A percentile compares a stretch with the other conserved stretches of the same genome.
phyloP scores from a whole-genome alignment of 805 yeast species.

The Metschnikowia lachancei region DNA sequence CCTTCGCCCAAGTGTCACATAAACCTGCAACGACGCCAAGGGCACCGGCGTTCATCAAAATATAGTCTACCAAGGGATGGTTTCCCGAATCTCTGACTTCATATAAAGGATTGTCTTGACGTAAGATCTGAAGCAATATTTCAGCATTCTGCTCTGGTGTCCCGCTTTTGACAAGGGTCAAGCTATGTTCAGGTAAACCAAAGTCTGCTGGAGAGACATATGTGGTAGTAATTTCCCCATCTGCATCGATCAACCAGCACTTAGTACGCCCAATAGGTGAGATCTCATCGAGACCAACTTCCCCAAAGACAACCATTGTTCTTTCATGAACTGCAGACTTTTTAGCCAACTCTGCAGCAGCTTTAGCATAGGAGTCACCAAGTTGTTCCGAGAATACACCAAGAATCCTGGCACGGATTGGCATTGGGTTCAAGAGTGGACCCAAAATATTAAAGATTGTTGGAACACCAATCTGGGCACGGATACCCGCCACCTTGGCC shows the following conservation, averaged over 20 bases:
- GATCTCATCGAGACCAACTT: conserved; percentile 87
- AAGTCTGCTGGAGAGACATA: conserved; percentile 71
- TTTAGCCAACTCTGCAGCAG: conserved; percentile 63
- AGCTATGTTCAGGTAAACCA: conserved; percentile 70
- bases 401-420: conserved; percentile 70
- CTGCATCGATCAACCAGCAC: conserved; percentile 65
- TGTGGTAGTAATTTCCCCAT: conserved; percentile 43
- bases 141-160: conserved; percentile 85
- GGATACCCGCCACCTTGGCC: conserved; percentile 75
- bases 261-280: conserved; percentile 83
- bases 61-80: conserved; percentile 79
- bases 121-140: conserved; percentile 43
- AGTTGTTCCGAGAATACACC: conserved; percentile 83
- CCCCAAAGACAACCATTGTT: conserved; percentile 92
- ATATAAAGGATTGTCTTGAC: conserved; percentile 46
- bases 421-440: conserved; percentile 90
- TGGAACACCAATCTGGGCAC: conserved; percentile 81
- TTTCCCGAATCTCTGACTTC: conserved; percentile 40
- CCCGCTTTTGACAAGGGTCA: conserved; percentile 71
- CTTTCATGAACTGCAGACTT: conserved; percentile 43
- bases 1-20: conserved; percentile 68
- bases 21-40: conserved; percentile 74
- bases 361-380: conserved; percentile 82
- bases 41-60: conserved; percentile 86
- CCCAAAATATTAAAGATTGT: conserved; percentile 93